These are phyloP conservation scores for Penicillium sclerotigenum DNA, from an alignment of 2,329 filamentous ascomycete genomes.

Conservation along the genomic window DNA sequence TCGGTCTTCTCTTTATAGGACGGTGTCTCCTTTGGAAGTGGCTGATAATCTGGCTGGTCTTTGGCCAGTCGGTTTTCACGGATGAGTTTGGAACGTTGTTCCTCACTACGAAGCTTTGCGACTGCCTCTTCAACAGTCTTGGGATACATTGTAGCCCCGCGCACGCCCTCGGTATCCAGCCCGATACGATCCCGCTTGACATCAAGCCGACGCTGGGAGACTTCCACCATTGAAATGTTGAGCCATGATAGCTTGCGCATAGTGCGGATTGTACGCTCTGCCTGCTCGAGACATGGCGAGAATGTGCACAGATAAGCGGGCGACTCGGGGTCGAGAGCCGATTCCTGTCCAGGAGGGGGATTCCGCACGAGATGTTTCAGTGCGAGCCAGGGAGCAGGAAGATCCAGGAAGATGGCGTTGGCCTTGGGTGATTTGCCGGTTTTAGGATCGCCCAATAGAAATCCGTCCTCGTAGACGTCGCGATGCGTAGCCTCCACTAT, in stretches of 20 bases:
- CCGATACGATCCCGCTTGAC: constrained; percentile 79
- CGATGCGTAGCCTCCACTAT: constrained; percentile 48
- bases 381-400: constrained; percentile 51
- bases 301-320: constrained; percentile 86
- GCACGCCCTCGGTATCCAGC: constrained; percentile 62
- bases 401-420: constrained; percentile 49
- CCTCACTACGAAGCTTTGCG: constrained; percentile 67
- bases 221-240: constrained; percentile 89
- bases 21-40: constrained; percentile 15
- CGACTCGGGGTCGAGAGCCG: constrained; percentile 66
- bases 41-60: constrained; percentile 20
- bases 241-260: constrained; percentile 83
- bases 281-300: constrained; percentile 95
- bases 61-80: constrained; percentile 44
- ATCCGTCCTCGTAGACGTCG: constrained; percentile 51
- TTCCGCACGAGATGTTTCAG: constrained; percentile 47
- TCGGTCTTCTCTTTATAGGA: constrained; percentile 29
- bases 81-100: constrained; percentile 64
- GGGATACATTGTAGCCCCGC: constrained; percentile 65
- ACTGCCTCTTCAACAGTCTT: constrained; percentile 75
- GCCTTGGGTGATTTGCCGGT: constrained; percentile 42
- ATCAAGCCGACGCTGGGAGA: constrained; percentile 74
- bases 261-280: constrained; percentile 76
- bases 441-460: constrained; percentile 37
- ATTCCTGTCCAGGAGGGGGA: constrained; percentile 33